Percentiles rank a stretch among this genome's conserved stretches.
These are phyloP conservation scores for Mycena metata DNA, from an alignment of 768 basidiomycete species.

Conservation along the genomic window DNA sequence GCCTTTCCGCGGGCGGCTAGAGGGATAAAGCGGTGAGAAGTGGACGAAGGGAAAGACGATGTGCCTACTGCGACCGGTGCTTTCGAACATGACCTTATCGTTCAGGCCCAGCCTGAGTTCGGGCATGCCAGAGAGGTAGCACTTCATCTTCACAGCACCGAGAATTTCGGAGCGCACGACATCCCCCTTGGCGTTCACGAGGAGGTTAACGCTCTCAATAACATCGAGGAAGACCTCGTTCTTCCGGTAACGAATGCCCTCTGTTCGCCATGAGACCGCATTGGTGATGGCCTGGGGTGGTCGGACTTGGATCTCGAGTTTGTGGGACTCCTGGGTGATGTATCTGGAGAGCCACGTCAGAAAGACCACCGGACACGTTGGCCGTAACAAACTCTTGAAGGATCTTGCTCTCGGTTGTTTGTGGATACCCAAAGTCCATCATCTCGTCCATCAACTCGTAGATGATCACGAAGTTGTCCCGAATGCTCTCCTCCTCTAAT, in stretches of 20 bases:
- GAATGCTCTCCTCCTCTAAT: slow-evolving; percentile 97
- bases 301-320: slow-evolving; percentile 91
- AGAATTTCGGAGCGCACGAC: slow-evolving; percentile 97
- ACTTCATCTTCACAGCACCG: slow-evolving; percentile 99
- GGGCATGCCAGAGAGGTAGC: slow-evolving; percentile 98
- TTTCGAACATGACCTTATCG: slow-evolving; percentile 99
- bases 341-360: slow-evolving; percentile 64
- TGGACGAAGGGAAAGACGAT: slow-evolving; percentile 41
- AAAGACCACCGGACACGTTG: not conserved
- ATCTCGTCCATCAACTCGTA: slow-evolving; percentile 99
- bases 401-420: slow-evolving; percentile 99
- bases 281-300: slow-evolving; percentile 99
- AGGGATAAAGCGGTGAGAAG: not conserved
- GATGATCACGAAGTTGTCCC: slow-evolving; percentile 99
- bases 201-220: slow-evolving; percentile 94
- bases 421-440: slow-evolving; percentile 99
- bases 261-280: slow-evolving; percentile 97
- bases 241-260: slow-evolving; percentile 96
- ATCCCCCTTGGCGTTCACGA: slow-evolving; percentile 91
- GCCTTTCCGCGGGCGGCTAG: slow-evolving; percentile 93
- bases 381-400: slow-evolving; percentile 82
- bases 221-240: slow-evolving; percentile 99
- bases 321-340: slow-evolving; percentile 98
- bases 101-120: slow-evolving; percentile 95
- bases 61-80: slow-evolving; percentile 84